These are phyloP conservation scores for Erigeron canadensis DNA, from an alignment of 129 eudicot genomes.

Conservation along the genomic window DNA sequence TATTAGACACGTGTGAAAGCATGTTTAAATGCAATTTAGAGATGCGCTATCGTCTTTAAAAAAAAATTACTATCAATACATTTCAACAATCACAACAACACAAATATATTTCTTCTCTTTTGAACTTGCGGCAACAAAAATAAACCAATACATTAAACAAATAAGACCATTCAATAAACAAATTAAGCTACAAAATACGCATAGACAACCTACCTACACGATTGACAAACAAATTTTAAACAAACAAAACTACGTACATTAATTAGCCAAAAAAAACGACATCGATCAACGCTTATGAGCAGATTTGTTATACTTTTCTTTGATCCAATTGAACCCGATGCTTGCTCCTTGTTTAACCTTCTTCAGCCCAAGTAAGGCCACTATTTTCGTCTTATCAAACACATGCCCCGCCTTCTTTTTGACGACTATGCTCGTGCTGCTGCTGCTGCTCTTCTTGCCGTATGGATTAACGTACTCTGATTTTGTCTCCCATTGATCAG, in stretches of 20 bases:
- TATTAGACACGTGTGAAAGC: no score
- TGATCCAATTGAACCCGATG: constrained; percentile 34
- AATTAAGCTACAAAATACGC: neutral
- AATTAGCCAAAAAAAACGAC: neutral
- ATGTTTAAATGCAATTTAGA: no score
- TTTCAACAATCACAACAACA: no score
- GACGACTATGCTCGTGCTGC: neutral
- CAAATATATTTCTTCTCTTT: no score
- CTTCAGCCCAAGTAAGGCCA: constrained; percentile 33
- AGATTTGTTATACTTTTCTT: constrained; percentile 36
- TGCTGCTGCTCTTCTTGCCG: constrained; percentile 22
- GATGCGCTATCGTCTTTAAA: no score
- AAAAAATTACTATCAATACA: no score
- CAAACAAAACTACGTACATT: neutral
- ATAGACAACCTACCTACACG: neutral
- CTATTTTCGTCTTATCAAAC: constrained; percentile 32
- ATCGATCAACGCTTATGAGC: constrained; percentile 27
- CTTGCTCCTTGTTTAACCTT: constrained; percentile 41
- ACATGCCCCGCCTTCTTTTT: constrained; percentile 33
- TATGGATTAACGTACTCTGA: constrained; percentile 28
- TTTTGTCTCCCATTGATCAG: constrained; percentile 46
- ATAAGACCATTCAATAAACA: neutral
- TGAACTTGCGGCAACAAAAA: no score
- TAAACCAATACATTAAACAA: no score
- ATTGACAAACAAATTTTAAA: constrained; percentile 11